phyloP scores from a whole-genome alignment of 805 yeast genomes.

The Candida insectalens region DNA sequence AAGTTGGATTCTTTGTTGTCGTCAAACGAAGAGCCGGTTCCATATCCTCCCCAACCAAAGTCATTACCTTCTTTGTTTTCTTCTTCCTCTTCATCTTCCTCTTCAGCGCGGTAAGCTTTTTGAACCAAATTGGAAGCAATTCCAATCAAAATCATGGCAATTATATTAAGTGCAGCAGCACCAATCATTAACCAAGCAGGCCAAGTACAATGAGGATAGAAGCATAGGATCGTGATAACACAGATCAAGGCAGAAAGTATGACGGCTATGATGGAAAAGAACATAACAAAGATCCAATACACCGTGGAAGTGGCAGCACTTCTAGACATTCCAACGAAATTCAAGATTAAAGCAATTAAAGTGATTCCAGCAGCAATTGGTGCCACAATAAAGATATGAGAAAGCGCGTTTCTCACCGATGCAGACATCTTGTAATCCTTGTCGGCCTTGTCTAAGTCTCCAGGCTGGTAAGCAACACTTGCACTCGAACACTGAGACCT shows the following conservation, averaged over 20 bases:
- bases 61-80: not conserved
- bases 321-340: conserved; percentile 20
- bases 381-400: conserved; percentile 44
- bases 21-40: not conserved
- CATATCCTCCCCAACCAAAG: conserved; percentile 1
- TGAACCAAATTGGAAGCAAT: conserved; percentile 22
- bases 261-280: conserved; percentile 40
- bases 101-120: conserved; percentile 5
- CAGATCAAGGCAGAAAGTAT: conserved; percentile 44
- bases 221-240: conserved; percentile 44
- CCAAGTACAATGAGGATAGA: conserved; percentile 61
- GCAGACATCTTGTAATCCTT: conserved; percentile 39
- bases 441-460: conserved; percentile 13
- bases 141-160: conserved; percentile 40
- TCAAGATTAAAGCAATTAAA: conserved; percentile 32
- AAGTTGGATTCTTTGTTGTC: not conserved
- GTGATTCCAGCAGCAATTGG: conserved; percentile 64
- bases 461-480: conserved; percentile 28
- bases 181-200: conserved; percentile 66
- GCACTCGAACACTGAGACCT: conserved; percentile 22
- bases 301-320: conserved; percentile 4
- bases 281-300: conserved; percentile 33
- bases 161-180: conserved; percentile 46
- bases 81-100: conserved; percentile 6
- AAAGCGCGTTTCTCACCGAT: conserved; percentile 39